Evolutionary conservation across 2,329 filamentous ascomycete genomes (phyloP).

Genomic region (Zymoseptoria pseudotritici): DNA sequence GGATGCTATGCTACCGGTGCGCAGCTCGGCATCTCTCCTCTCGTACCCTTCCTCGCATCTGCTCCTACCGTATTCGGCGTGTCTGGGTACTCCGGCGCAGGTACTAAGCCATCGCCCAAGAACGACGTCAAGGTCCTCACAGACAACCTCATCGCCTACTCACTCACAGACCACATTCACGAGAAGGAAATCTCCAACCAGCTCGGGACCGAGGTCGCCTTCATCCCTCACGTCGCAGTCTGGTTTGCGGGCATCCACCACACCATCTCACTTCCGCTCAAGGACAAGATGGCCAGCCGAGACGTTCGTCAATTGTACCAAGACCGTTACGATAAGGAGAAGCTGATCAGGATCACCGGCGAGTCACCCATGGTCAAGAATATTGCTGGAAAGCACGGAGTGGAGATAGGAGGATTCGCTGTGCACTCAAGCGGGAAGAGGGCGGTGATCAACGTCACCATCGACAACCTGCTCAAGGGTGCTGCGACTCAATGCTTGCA

Average conservation of each 20-base stretch:
- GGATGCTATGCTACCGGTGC: conserved; percentile 94
- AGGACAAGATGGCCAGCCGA: conserved; percentile 77
- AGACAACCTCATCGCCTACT: conserved; percentile 87
- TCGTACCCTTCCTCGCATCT: conserved; percentile 59
- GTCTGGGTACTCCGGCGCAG: conserved; percentile 88
- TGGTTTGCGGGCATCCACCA: conserved; percentile 97
- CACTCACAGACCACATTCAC: conserved; percentile 87
- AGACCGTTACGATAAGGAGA: conserved; percentile 91
- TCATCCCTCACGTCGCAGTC: conserved; percentile 88
- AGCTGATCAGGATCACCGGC: conserved; percentile 84
- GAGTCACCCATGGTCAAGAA: conserved; percentile 80
- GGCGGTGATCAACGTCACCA: conserved; percentile 88
- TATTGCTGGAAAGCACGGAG: conserved; percentile 76
- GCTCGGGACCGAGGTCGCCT: conserved; percentile 66
- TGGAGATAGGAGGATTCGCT: conserved; percentile 94
- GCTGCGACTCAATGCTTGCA: conserved; percentile 89
- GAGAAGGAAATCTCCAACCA: conserved; percentile 82
- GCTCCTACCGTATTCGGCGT: conserved; percentile 70
- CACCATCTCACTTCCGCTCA: conserved; percentile 83
- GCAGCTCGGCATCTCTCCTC: conserved; percentile 78
- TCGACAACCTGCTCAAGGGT: conserved; percentile 90
- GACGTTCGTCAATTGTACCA: conserved; percentile 94
- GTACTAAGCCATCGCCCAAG: conserved; percentile 88
- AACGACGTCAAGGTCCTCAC: conserved; percentile 79
- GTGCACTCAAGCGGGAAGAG: conserved; percentile 83